phyloP scores from a whole-genome alignment of 2,329 filamentous ascomycete genomes.

The Aspergillus terreus region DNA sequence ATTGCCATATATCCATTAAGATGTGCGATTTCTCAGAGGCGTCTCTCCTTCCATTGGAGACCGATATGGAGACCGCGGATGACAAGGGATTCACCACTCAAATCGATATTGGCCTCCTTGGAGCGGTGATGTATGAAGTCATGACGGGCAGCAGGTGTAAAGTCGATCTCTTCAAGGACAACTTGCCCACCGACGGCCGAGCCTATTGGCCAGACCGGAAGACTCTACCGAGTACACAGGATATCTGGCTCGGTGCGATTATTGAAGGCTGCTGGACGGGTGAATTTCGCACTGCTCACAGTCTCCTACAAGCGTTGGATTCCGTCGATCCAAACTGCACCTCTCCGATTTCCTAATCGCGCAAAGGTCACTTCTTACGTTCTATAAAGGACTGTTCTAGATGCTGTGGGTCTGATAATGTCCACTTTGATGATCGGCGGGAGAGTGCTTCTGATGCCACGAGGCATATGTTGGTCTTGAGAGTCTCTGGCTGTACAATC shows the following conservation, averaged over 20 bases:
- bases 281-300: background rate
- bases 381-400: background rate
- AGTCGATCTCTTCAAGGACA: slow-evolving; percentile 20
- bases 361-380: background rate
- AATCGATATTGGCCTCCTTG: slow-evolving; percentile 29
- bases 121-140: slow-evolving; percentile 29
- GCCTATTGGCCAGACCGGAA: slow-evolving; percentile 19
- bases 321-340: background rate
- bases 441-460: background rate
- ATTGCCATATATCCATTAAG: slow-evolving; percentile 23
- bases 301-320: background rate
- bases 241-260: slow-evolving; percentile 23
- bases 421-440: background rate
- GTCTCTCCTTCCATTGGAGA: slow-evolving; percentile 19
- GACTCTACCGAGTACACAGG: slow-evolving; percentile 19
- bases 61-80: slow-evolving; percentile 23
- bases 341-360: background rate
- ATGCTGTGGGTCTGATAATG: background rate
- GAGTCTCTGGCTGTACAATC: too few relatives aligned
- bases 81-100: slow-evolving; percentile 24
- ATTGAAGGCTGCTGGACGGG: slow-evolving; percentile 24
- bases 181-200: slow-evolving; percentile 4
- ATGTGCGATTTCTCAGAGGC: slow-evolving; percentile 27
- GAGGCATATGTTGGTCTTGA: background rate
- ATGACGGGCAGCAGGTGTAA: slow-evolving; percentile 18